These are phyloP conservation scores for Sordariomycetes sp. DNA, from an alignment of 2,329 filamentous ascomycete genomes.

Conservation along the genomic window DNA sequence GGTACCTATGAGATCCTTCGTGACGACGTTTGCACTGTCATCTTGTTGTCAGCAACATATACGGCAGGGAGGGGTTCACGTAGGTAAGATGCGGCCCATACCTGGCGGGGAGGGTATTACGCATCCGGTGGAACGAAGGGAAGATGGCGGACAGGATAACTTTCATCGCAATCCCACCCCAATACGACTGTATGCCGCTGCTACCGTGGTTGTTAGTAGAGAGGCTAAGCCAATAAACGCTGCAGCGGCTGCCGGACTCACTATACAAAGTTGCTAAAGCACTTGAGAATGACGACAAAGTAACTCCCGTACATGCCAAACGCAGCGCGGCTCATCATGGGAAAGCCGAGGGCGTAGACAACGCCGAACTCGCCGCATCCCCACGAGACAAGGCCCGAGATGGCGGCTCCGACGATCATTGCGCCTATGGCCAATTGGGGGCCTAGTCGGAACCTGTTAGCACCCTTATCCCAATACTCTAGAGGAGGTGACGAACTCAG, in stretches of 20 bases:
- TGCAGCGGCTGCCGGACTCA: conserved; percentile 1
- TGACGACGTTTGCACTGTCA: conserved; percentile 16
- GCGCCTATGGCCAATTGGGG: conserved; percentile 8
- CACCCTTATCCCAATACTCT: too few relatives aligned
- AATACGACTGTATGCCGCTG: background rate
- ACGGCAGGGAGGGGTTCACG: too few relatives aligned
- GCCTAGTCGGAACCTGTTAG: too few relatives aligned
- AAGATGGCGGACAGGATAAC: conserved; percentile 16
- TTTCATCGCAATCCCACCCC: conserved; percentile 21
- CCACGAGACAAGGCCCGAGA: conserved; percentile 10
- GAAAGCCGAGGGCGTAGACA: conserved; percentile 14
- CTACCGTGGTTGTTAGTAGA: background rate
- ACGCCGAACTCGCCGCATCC: conserved; percentile 12
- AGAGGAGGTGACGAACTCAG: conserved; percentile 8
- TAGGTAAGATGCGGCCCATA: background rate
- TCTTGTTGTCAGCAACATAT: too few relatives aligned
- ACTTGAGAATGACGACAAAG: conserved; percentile 15
- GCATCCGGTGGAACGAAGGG: conserved; percentile 20
- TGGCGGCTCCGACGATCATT: conserved; percentile 10
- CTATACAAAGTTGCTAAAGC: conserved; percentile 14
- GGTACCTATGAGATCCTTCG: conserved; percentile 21
- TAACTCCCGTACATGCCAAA: conserved; percentile 17
- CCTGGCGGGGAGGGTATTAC: conserved; percentile 19
- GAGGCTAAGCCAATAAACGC: background rate
- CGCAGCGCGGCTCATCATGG: conserved; percentile 15